Conservation (phyloP, 352 stramenopile species). For the Saprolegnia parasitica region DNA sequence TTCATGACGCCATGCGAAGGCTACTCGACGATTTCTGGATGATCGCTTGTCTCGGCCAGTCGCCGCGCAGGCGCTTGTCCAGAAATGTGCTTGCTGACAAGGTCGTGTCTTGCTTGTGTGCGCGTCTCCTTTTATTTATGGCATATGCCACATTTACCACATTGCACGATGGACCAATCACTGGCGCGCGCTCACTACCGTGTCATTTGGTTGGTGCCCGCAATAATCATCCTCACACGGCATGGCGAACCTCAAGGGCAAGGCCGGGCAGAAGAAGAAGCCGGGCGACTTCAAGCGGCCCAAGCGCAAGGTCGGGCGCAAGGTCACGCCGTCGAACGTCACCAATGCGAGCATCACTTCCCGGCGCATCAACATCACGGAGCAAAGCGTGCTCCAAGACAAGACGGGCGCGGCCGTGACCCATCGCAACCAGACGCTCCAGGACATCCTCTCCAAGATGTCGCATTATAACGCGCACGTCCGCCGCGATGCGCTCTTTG, state of each 20-base stretch:
- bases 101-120: no score
- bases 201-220: neutral
- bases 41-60: no score
- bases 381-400: conserved; percentile 71
- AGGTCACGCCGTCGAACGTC: conserved; percentile 65
- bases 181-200: neutral
- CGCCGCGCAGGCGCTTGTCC: no score
- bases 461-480: conserved; percentile 81
- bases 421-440: conserved; percentile 56
- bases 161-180: neutral
- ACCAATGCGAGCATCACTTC: conserved; percentile 69
- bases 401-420: conserved; percentile 61
- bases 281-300: conserved; percentile 81
- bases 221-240: neutral
- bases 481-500: conserved; percentile 61
- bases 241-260: neutral
- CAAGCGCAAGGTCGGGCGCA: conserved; percentile 81
- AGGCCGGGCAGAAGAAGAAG: conserved; percentile 63
- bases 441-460: conserved; percentile 60
- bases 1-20: no score
- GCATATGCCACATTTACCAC: neutral
- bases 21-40: no score
- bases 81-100: no score
- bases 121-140: neutral
- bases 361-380: conserved; percentile 74